Evolutionary conservation across 306 rosid genomes (phyloP).

Genomic region (Dryas drummondii): DNA sequence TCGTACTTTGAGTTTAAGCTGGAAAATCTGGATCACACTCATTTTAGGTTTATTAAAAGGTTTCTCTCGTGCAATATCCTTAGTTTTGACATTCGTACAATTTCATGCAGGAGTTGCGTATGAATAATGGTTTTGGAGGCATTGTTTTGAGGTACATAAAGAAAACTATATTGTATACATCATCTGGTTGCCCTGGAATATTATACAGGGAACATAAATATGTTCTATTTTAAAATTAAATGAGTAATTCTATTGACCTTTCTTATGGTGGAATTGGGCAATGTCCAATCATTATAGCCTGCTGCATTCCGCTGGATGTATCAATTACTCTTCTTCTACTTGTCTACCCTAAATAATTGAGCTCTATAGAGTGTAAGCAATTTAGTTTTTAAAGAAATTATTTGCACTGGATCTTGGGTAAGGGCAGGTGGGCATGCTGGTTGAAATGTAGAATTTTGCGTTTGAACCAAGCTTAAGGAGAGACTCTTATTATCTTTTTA

Average conservation of each 20-base stretch:
- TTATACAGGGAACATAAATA: background rate
- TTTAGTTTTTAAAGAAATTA: background rate
- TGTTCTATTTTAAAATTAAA: background rate
- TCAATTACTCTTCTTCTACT: background rate
- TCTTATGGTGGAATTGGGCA: background rate
- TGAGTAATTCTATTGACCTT: background rate
- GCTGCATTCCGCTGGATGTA: background rate
- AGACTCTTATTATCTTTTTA: slow-evolving; percentile 1
- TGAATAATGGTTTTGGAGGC: slow-evolving; percentile 91
- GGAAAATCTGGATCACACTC: background rate
- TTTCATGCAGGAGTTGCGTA: slow-evolving; percentile 84
- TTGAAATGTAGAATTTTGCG: slow-evolving; percentile 12
- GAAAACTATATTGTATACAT: slow-evolving; percentile 1
- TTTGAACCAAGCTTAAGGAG: background rate
- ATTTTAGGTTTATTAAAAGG: background rate
- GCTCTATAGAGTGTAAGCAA: background rate
- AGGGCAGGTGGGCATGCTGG: background rate
- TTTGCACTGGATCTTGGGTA: background rate
- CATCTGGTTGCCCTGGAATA: background rate
- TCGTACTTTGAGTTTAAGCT: background rate
- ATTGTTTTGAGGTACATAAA: slow-evolving; percentile 69
- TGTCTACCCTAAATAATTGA: background rate
- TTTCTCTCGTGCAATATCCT: background rate
- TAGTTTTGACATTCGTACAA: slow-evolving; percentile 29
- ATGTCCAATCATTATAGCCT: background rate